Base-by-base conservation (phyloP, 305 asterid species). In the Fraxinus velutina region DNA sequence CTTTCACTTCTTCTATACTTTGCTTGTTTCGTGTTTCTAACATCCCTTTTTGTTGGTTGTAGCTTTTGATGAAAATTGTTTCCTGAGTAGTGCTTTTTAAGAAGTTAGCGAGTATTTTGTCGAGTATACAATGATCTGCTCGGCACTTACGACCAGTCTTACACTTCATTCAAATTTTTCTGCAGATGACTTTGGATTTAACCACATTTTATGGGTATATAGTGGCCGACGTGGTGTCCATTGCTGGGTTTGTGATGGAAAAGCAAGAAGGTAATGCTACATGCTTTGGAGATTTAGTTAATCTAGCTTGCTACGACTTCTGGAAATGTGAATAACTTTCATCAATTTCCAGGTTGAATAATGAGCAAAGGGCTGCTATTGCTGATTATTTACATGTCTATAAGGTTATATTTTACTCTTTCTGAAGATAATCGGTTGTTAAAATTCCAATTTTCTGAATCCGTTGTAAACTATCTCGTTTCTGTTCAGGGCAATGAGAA, bases 221-320 rank as follows among this genome's bases (percentile, higher is more conserved):
- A 95, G 98, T 88, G 97, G 99, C 5, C 91, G 99, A 30, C 98
- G 98, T 88, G 99, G 99, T 84, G 99, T 95, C 83, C 98, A 94
- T 86, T 95, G 97, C 82, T 95, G 98, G 99, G 99, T 95, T 77
- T 95, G 99, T 86, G 99, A 95, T 86, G 93, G 93, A 76, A 95
- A 90, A 86, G 98, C 97, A 5, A 90, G 98, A 91, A 89, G 98
- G 99, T 95, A 89, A 77, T 83, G 81, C 44, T 80, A 83, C 83
- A 76, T 5, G 75, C 72, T 6, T 72, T 55, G 39, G 50, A 81
- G 27, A 21, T 83, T 17, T 73, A 32, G 17, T 81, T 15, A 6
- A 17, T 78, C 72, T 72, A 44, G 66, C 19, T 57, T 68, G 78
- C 37, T 37, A 10, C 30, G 21, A 36, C 47, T 34, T 77, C 42